Percentiles rank a stretch among this genome's conserved stretches.
phyloP scores from a whole-genome alignment of 140 eudicot genomes.

The Ambrosia hybrid region DNA sequence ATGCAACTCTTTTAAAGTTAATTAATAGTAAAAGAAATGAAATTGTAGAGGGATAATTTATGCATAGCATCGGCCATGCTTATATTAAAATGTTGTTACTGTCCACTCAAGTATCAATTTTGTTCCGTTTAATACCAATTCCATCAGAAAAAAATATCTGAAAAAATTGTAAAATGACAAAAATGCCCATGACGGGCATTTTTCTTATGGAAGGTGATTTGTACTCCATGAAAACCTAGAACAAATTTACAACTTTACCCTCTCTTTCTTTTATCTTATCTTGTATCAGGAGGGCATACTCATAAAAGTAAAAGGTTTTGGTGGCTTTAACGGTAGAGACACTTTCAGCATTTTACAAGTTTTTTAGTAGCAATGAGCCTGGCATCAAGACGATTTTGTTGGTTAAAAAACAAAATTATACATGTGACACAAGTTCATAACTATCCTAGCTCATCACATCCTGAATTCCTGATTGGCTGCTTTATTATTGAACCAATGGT shows the following conservation, averaged over 20 bases:
- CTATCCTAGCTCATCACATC: not conserved
- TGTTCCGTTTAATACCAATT: not conserved
- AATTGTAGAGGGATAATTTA: not conserved
- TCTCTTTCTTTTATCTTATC: not conserved
- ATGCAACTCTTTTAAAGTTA: constrained; percentile 8
- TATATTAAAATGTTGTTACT: not conserved
- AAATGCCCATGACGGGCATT: not conserved
- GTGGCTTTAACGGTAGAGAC: not conserved
- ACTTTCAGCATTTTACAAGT: not conserved
- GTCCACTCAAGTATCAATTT: not conserved
- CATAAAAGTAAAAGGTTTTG: not conserved
- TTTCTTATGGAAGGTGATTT: not conserved
- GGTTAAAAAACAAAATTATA: not conserved
- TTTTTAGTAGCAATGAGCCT: not conserved
- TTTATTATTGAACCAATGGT: not conserved
- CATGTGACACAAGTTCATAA: constrained; percentile 7
- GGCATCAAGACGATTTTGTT: too few relatives aligned
- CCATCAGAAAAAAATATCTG: not conserved
- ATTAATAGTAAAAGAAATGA: not conserved
- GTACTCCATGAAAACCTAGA: not conserved
- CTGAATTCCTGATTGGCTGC: constrained; percentile 17
- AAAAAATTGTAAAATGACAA: constrained; percentile 9
- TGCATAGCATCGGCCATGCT: not conserved
- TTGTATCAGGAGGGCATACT: not conserved
- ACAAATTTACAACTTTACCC: not conserved